Conservation (phyloP, 2,329 filamentous ascomycete species). For the Aspergillus eucalypticola region DNA sequence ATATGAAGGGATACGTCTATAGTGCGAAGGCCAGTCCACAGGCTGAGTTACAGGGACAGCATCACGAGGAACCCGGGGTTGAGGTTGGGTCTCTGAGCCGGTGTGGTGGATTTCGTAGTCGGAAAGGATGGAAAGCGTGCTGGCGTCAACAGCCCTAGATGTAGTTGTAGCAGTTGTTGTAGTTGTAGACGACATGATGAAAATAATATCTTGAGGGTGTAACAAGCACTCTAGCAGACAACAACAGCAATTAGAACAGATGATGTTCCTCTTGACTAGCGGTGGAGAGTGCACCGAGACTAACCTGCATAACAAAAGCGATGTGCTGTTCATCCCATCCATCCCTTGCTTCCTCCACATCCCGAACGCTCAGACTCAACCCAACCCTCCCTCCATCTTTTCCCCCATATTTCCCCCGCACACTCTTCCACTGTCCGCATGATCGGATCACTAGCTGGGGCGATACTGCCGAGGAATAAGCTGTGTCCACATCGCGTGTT, state of each 20-base stretch:
- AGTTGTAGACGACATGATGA: slow-evolving; percentile 25
- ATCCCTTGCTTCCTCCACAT: slow-evolving; percentile 24
- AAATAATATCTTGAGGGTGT: slow-evolving; percentile 1
- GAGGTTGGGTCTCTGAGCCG: slow-evolving; percentile 6
- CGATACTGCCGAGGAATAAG: background rate
- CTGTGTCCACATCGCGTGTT: background rate
- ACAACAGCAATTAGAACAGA: slow-evolving; percentile 1
- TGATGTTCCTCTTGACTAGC: background rate
- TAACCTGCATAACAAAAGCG: background rate
- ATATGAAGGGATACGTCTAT: slow-evolving; percentile 51
- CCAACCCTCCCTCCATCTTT: background rate
- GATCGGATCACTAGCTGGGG: background rate
- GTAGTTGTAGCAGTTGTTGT: slow-evolving; percentile 8
- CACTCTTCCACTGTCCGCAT: background rate
- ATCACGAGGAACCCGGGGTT: background rate
- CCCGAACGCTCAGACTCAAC: slow-evolving; percentile 17
- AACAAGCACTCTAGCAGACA: background rate
- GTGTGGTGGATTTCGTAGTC: slow-evolving; percentile 33
- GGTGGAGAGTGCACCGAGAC: background rate
- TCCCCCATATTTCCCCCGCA: background rate
- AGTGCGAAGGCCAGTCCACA: slow-evolving; percentile 50
- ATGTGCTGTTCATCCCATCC: background rate
- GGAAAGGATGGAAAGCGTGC: slow-evolving; percentile 25
- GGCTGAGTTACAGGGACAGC: slow-evolving; percentile 10
- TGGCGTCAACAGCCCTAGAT: slow-evolving; percentile 15